A percentile compares a stretch with the other conserved stretches of the same genome.
phyloP scores from a whole-genome alignment of 345 rosid species.

The Lagerstroemia speciosa region DNA sequence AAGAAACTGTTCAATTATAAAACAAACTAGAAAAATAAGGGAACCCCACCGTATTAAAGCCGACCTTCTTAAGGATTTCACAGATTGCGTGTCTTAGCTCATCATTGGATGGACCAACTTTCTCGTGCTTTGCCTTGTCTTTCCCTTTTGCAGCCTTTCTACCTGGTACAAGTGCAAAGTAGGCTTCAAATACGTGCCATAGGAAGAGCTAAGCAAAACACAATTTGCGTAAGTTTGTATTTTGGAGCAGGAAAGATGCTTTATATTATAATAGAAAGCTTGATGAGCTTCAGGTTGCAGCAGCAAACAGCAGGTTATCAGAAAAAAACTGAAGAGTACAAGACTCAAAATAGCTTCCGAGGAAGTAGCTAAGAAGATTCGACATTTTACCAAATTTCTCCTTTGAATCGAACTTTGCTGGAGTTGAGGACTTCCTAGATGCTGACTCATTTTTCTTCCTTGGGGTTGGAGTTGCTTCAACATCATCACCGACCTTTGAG shows the following conservation, averaged over 20 bases:
- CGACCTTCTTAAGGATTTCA: conserved; percentile 71
- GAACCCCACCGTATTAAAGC: conserved; percentile 67
- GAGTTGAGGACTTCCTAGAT: conserved; percentile 36
- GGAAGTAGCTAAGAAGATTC: not conserved
- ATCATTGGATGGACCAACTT: conserved; percentile 36
- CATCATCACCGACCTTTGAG: conserved; percentile 41
- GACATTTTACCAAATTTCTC: conserved; percentile 34
- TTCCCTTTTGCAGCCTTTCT: conserved; percentile 51
- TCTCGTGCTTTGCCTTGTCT: conserved; percentile 41
- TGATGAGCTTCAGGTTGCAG: too few species aligned
- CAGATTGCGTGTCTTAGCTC: conserved; percentile 61
- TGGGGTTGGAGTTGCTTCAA: conserved; percentile 52
- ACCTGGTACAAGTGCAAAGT: conserved; percentile 18
- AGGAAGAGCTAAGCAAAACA: not conserved
- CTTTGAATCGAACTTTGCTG: conserved; percentile 44
- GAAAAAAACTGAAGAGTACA: too few species aligned
- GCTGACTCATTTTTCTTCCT: conserved; percentile 48
- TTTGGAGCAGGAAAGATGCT: not conserved
- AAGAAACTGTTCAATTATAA: not conserved
- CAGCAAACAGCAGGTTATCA: too few species aligned
- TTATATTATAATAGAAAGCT: too few species aligned
- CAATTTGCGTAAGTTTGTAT: not conserved
- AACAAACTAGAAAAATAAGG: not conserved
- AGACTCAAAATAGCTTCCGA: not conserved
- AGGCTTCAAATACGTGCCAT: not conserved